A percentile compares a stretch with the other conserved stretches of the same genome.
Conservation (phyloP, 371 early-diverging fungal species). For the Choanephora cucurbitarum region DNA sequence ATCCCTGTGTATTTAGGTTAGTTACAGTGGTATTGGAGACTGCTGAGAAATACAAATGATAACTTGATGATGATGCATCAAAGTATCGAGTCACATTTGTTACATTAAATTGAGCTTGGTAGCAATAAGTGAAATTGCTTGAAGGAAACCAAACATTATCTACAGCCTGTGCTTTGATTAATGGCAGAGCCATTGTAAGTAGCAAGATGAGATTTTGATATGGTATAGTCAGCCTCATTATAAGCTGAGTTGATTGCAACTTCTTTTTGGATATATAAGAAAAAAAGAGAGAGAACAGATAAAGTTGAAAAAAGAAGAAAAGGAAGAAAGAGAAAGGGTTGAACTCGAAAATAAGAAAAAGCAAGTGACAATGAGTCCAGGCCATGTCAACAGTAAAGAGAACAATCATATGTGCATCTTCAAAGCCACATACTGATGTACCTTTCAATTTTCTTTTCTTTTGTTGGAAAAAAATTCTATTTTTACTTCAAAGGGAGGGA, state of each 20-base stretch:
- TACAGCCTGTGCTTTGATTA: constrained; percentile 10
- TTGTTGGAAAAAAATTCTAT: too few relatives aligned
- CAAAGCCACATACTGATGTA: constrained; percentile 11
- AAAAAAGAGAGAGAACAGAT: too few relatives aligned
- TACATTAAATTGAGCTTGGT: constrained; percentile 17
- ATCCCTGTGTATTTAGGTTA: constrained; percentile 22
- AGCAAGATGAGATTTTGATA: constrained; percentile 1
- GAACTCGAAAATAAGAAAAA: too few relatives aligned
- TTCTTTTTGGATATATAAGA: too few relatives aligned
- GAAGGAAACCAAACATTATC: constrained; percentile 21
- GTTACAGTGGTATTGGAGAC: constrained; percentile 14
- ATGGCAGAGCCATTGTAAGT: neutral
- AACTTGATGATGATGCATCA: constrained; percentile 12
- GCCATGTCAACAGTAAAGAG: too few relatives aligned
- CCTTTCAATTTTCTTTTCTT: neutral
- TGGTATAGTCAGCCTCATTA: constrained; percentile 5
- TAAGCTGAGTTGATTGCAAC: too few relatives aligned
- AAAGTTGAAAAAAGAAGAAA: neutral
- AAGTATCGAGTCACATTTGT: constrained; percentile 21
- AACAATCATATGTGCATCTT: constrained; percentile 2
- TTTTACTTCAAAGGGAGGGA: too few relatives aligned
- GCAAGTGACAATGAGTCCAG: too few relatives aligned
- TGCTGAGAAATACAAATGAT: constrained; percentile 17
- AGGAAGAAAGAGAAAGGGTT: too few relatives aligned
- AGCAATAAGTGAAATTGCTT: constrained; percentile 23